These are phyloP conservation scores for Dactylellina sp. DNA, from an alignment of 2,329 filamentous ascomycete genomes.

Conservation along the genomic window DNA sequence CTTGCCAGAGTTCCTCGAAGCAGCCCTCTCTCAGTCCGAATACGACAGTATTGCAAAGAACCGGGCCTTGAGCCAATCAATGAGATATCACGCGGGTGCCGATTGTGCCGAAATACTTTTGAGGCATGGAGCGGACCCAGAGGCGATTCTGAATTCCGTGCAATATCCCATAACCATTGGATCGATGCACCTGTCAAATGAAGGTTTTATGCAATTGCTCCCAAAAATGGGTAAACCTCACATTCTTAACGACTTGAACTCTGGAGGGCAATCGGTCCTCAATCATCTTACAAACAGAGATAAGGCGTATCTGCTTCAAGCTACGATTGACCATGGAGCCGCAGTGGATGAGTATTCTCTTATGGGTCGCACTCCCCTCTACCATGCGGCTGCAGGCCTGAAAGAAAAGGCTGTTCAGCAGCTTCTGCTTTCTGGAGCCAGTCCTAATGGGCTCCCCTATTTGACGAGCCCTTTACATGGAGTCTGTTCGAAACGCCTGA, in stretches of 20 bases:
- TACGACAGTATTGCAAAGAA: background rate
- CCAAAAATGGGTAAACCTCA: background rate
- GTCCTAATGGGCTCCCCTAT: slow-evolving; percentile 16
- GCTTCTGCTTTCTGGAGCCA: slow-evolving; percentile 17
- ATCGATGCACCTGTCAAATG: background rate
- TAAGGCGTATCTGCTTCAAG: background rate
- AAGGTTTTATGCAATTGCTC: background rate
- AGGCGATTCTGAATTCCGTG: background rate
- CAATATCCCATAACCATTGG: background rate
- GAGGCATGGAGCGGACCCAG: slow-evolving; percentile 7
- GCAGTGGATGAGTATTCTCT: slow-evolving; percentile 6
- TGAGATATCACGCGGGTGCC: background rate
- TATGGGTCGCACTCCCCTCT: slow-evolving; percentile 34
- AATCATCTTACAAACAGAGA: background rate
- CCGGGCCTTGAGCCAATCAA: background rate
- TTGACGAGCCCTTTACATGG: slow-evolving; percentile 27
- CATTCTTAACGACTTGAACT: background rate
- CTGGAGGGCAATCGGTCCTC: background rate
- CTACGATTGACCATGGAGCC: slow-evolving; percentile 1
- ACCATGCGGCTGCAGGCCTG: background rate
- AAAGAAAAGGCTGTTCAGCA: background rate
- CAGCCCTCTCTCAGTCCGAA: background rate
- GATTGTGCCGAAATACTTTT: background rate
- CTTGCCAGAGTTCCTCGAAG: slow-evolving; percentile 8
- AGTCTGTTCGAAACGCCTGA: background rate